A percentile compares a stretch with the other conserved stretches of the same genome.
phyloP scores from a whole-genome alignment of 225 moss, liverwort and hornwort genomes.

The Antitrichia curtipendula region DNA sequence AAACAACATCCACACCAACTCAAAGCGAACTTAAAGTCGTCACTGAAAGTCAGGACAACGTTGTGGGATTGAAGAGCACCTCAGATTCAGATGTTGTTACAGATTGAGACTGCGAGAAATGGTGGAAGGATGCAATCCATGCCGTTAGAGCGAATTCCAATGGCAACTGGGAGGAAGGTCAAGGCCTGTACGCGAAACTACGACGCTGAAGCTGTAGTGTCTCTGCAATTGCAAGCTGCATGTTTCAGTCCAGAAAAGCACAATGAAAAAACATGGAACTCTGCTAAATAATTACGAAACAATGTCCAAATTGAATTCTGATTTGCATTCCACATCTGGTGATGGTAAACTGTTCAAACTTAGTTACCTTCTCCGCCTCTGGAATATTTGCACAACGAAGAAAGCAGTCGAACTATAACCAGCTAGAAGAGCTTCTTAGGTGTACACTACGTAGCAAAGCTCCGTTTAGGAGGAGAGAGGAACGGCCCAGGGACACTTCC shows the following conservation, averaged over 20 bases:
- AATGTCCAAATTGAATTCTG: background rate
- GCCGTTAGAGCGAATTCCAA: background rate
- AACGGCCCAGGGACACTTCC: background rate
- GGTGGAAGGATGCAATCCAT: background rate
- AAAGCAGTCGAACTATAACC: background rate
- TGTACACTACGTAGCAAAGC: too few species aligned
- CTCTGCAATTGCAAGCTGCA: background rate
- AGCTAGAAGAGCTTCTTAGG: background rate
- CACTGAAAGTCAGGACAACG: too few species aligned
- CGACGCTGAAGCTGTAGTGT: background rate
- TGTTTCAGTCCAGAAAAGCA: accelerated
- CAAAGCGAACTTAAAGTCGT: too few species aligned
- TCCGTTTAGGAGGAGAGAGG: background rate
- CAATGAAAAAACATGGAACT: background rate
- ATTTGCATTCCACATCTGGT: background rate
- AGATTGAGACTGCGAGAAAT: background rate
- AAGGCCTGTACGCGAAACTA: background rate
- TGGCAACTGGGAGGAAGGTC: background rate
- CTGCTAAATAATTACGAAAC: background rate
- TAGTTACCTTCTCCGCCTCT: too few species aligned
- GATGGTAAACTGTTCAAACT: background rate
- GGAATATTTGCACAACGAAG: background rate
- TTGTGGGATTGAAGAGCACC: background rate
- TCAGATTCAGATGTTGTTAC: background rate
- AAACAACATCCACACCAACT: too few species aligned